Evolutionary conservation across 495 filamentous ascomycete species (phyloP), one percentile per base, ranked within the genome.

Genomic region (Aspergillus nidulans): DNA sequence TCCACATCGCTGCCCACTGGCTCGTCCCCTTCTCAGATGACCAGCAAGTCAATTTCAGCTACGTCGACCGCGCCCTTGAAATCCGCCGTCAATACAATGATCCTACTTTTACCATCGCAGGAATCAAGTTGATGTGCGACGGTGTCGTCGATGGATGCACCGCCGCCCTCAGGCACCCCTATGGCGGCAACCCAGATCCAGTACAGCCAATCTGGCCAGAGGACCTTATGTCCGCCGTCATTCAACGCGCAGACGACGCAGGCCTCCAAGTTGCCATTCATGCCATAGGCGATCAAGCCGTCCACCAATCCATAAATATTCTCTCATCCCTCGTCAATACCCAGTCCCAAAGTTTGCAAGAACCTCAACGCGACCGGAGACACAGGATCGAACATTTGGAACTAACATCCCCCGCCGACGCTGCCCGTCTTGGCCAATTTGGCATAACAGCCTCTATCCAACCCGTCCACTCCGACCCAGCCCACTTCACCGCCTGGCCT

Each of bases 1-100:
- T 87, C 59, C 74, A 83, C 16, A 77, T 86, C 26, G 83, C 80
- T 8, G 82, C 77, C 34, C 82, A 87, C 53, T 87, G 84, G 85
- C 69, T 85, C 45, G 72, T 87, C 25, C 76, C 70, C 13, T 81
- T 77, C 16, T 62, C 66, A 4, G 62, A 69, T 9, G 70, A 69
- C 8, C 67, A 67, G 19, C 65, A 63, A 3, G 75, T 71, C n/a
- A 71, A 74, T 18, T 63, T 82, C 3, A 58, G 61, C 26, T 78
- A 83, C 55, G 75, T 85, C 4, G 75, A 81, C 19, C 68, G 74
- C 13, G 82, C 82, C 1, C 77, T 79, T 54, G 77, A 76, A 54
- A 62, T 82, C 5, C 68, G 70, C 18, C 53, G 49, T 20, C 51
- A 77, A 47, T 79, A 70, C 52, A 78, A 78, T 53, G 73, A 66